Base-by-base conservation (phyloP, 148 eudicot species). In the Chenopodium suecicum region DNA sequence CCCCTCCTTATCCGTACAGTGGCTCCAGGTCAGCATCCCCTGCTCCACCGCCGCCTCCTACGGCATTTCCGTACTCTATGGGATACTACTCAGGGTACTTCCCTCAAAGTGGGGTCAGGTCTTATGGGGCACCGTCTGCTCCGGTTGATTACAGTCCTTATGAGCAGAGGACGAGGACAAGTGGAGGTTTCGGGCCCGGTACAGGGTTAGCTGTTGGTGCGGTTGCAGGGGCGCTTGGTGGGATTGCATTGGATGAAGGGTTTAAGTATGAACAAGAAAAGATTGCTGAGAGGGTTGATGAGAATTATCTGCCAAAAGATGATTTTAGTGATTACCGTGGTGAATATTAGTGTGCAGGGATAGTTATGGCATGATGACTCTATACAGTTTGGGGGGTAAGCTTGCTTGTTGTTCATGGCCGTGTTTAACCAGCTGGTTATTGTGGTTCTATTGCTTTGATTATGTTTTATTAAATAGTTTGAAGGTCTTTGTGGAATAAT, bases 121-220 rank as follows among this genome's bases (percentile, higher is more conserved):
- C 85, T 9, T 87, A 89, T 9, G 83, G 89, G 7, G 81, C 87
- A 56, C 98, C 98, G 1, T 91, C 95, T 14, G 98, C 97, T 4
- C 98, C 98, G 6, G 89, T 91, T 52, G 97, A 88, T 72, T 90
- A 85, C 23, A 60, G 87, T 2, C 79, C 84, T 14, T 89, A 87
- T 76, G 97, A 92, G 67, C 86, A 83, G 80, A 90, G 85, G 82
- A 72, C 78, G 4, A 67, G 82, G 80, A 16, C 62, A 2, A 54
- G 78, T 75, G 27, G 9, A 2, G 74, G 82, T 79, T 87, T 85
- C 1, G 92, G 91, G 68, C 83, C 84, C 0, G 88, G 90, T 41
- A 82, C 90, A 0, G 97, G 95, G 23, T 22, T 82, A 3, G 84
- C 69, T 0, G 91, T 89, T 0, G 96, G 92, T 67, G 89, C 88